A percentile compares a stretch with the other conserved stretches of the same genome.
Evolutionary conservation across 2,329 filamentous ascomycete genomes (phyloP).

Genomic region (Thielaviopsis musarum): DNA sequence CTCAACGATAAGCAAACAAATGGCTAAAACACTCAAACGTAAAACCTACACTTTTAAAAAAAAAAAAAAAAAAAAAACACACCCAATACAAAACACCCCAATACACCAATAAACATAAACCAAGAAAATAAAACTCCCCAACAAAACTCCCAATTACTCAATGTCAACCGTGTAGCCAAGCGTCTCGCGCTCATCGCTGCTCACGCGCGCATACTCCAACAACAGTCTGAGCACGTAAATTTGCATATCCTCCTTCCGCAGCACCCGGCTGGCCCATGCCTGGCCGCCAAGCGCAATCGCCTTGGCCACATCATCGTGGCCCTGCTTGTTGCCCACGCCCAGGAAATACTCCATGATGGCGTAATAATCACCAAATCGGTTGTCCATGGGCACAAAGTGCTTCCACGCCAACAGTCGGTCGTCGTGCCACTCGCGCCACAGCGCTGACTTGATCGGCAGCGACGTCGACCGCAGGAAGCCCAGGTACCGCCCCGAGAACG

Average conservation of each 20-base stretch:
- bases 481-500: slow-evolving; percentile 50
- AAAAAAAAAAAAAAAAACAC: not conserved
- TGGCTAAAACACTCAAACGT: not conserved
- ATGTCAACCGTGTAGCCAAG: slow-evolving; percentile 41
- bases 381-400: slow-evolving; percentile 70
- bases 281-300: slow-evolving; percentile 49
- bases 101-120: too few relatives aligned
- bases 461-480: slow-evolving; percentile 53
- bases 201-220: slow-evolving; percentile 43
- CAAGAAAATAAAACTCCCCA: not conserved
- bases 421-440: slow-evolving; percentile 73
- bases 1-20: too few relatives aligned
- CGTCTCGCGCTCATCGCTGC: slow-evolving; percentile 31
- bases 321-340: slow-evolving; percentile 21
- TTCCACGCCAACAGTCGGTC: slow-evolving; percentile 57
- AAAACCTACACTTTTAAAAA: not conserved
- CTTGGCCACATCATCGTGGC: slow-evolving; percentile 31
- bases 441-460: slow-evolving; percentile 58
- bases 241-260: slow-evolving; percentile 57
- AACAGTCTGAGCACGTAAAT: slow-evolving; percentile 50
- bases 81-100: not conserved
- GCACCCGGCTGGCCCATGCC: slow-evolving; percentile 49
- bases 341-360: slow-evolving; percentile 61
- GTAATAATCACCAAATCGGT: slow-evolving; percentile 53
- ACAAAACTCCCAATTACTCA: not conserved